phyloP scores from a whole-genome alignment of 2,329 filamentous ascomycete genomes.

The Phialophora expanda region DNA sequence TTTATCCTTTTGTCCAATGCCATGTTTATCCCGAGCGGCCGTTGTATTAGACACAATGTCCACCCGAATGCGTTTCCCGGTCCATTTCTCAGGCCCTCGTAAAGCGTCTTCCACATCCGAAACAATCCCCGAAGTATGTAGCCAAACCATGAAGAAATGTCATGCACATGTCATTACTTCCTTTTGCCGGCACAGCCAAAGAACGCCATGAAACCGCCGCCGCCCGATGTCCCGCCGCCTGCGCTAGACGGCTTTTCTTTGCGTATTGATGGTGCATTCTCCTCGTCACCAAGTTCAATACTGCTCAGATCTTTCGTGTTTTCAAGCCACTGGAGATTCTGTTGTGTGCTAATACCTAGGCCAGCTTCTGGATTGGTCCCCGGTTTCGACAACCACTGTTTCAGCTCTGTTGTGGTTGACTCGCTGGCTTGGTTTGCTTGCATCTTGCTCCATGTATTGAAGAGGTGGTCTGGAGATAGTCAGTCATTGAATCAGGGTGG shows the following conservation, averaged over 20 bases:
- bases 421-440: conserved; percentile 34
- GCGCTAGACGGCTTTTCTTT: conserved; percentile 7
- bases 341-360: conserved; percentile 28
- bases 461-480: conserved; percentile 36
- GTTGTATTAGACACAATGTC: not conserved
- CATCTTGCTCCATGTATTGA: conserved; percentile 39
- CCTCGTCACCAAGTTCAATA: conserved; percentile 32
- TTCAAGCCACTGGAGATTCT: conserved; percentile 37
- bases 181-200: conserved; percentile 33
- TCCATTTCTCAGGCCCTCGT: not conserved
- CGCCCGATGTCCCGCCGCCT: not conserved
- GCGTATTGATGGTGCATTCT: conserved; percentile 1
- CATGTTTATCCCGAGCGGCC: not conserved
- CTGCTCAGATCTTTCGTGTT: conserved; percentile 36
- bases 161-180: conserved; percentile 26
- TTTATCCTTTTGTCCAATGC: not conserved
- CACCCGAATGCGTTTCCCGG: not conserved
- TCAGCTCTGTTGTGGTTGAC: conserved; percentile 32
- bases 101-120: not conserved
- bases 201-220: conserved; percentile 26
- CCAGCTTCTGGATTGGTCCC: conserved; percentile 22
- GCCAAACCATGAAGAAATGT: not conserved
- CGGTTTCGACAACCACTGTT: conserved; percentile 34
- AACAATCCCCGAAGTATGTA: not conserved
- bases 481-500: conserved; percentile 2